Evolutionary conservation across 805 yeast species (phyloP).

Genomic region (Pichia phayaonensis): DNA sequence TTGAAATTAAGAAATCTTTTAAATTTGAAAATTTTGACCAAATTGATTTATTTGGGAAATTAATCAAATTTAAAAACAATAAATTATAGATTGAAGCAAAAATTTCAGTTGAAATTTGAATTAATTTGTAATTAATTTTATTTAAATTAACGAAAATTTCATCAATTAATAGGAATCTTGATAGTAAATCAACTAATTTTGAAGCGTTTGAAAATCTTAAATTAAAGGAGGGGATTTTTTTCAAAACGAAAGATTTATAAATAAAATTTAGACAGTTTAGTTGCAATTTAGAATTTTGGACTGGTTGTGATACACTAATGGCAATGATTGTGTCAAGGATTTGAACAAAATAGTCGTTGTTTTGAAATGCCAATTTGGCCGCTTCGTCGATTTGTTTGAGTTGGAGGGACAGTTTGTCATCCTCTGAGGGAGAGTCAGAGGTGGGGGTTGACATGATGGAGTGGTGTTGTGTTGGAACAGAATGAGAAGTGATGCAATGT

Average conservation of each 20-base stretch:
- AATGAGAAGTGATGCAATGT: too few relatives aligned
- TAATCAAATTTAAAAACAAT: slow-evolving; percentile 38
- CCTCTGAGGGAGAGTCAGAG: not conserved
- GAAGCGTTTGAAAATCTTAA: slow-evolving; percentile 14
- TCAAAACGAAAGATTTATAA: slow-evolving; percentile 19
- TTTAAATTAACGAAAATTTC: slow-evolving; percentile 8
- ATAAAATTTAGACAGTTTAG: slow-evolving; percentile 20
- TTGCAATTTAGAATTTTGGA: slow-evolving; percentile 12
- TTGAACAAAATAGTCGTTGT: slow-evolving; percentile 12
- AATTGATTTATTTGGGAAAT: slow-evolving; percentile 36
- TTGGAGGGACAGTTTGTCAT: not conserved
- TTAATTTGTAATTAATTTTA: slow-evolving; percentile 15
- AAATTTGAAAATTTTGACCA: slow-evolving; percentile 55
- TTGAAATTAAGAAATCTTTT: slow-evolving; percentile 49
- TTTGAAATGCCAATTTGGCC: slow-evolving; percentile 12
- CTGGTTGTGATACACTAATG: slow-evolving; percentile 13
- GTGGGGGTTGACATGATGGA: too few relatives aligned
- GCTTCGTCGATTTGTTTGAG: slow-evolving; percentile 14
- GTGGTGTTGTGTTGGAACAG: too few relatives aligned
- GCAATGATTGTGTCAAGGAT: slow-evolving; percentile 13
- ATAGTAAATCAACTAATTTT: slow-evolving; percentile 19
- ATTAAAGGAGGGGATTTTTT: slow-evolving; percentile 17
- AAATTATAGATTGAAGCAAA: slow-evolving; percentile 36
- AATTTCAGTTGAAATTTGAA: slow-evolving; percentile 27
- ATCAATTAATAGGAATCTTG: slow-evolving; percentile 17